These are phyloP conservation scores for Coemansia sp. DNA, from an alignment of 192 early-diverging fungal species.

Conservation along the genomic window DNA sequence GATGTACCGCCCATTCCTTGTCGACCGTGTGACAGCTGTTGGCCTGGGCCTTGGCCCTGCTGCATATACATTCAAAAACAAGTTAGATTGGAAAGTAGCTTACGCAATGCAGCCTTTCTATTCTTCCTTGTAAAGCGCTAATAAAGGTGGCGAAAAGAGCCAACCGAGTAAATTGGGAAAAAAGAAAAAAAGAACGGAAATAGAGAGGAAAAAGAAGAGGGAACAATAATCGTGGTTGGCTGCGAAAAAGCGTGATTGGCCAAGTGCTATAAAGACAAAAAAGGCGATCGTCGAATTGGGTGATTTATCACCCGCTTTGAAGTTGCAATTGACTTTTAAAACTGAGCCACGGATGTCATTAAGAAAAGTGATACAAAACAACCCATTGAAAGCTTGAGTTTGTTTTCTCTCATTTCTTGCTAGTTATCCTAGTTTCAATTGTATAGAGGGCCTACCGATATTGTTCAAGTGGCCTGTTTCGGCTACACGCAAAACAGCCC, in stretches of 20 bases:
- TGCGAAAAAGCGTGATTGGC: constrained; percentile 2
- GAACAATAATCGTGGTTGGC: neutral
- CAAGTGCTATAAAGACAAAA: neutral
- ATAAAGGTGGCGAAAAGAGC: constrained; percentile 1
- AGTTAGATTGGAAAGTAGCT: neutral
- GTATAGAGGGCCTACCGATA: no score
- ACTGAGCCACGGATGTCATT: no score
- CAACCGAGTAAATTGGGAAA: neutral
- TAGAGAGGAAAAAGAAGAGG: neutral
- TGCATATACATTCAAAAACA: constrained; percentile 43
- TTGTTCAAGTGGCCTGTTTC: no score
- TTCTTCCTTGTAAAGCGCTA: neutral
- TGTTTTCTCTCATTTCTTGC: no score
- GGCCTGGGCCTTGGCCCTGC: constrained; percentile 51
- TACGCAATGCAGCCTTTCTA: neutral
- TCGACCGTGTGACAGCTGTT: constrained; percentile 38
- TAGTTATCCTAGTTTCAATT: no score
- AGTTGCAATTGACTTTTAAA: neutral
- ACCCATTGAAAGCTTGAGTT: no score
- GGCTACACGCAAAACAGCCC: no score
- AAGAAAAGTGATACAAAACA: no score
- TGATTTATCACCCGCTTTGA: neutral
- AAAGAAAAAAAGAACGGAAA: neutral
- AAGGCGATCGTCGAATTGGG: neutral
- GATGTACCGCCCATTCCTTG: constrained; percentile 39